A percentile compares a stretch with the other conserved stretches of the same genome.
Conservation (phyloP, 805 yeast species). For the Ogataea zsoltii region DNA sequence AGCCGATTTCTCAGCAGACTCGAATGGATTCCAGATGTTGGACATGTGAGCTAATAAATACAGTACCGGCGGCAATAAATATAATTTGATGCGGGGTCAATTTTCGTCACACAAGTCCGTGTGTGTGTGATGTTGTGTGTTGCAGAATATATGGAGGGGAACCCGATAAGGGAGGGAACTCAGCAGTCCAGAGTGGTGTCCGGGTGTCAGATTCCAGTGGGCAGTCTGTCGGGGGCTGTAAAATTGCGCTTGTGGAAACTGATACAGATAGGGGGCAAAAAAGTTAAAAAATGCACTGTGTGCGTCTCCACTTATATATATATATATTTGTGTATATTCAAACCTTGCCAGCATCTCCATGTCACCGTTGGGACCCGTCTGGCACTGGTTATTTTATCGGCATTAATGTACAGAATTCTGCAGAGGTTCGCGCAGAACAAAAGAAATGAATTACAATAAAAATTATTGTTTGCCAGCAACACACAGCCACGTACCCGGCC, state of each 20-base stretch:
- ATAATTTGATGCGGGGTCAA: not conserved
- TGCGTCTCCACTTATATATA: no score
- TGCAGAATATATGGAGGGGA: not conserved
- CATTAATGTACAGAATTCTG: slow-evolving; percentile 11
- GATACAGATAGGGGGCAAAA: no score
- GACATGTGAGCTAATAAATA: slow-evolving; percentile 14
- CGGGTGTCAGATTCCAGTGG: no score
- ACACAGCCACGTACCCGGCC: slow-evolving; percentile 1
- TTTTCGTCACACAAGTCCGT: not conserved
- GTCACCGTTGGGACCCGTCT: not conserved
- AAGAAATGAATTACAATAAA: not conserved
- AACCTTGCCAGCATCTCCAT: no score
- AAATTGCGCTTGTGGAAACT: no score
- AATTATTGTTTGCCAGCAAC: slow-evolving; percentile 1
- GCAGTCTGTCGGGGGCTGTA: no score
- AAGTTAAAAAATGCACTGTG: no score
- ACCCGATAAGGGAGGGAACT: no score
- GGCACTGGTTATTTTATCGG: slow-evolving; percentile 11
- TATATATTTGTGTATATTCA: no score
- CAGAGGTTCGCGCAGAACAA: slow-evolving; percentile 2
- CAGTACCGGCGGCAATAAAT: not conserved
- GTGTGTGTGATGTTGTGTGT: not conserved
- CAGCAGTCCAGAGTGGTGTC: no score
- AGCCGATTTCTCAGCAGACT: slow-evolving; percentile 7
- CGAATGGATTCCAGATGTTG: slow-evolving; percentile 20